A percentile compares a stretch with the other conserved stretches of the same genome.
Evolutionary conservation across 495 filamentous ascomycete species (phyloP).

Genomic region (Haplographium delicatum): DNA sequence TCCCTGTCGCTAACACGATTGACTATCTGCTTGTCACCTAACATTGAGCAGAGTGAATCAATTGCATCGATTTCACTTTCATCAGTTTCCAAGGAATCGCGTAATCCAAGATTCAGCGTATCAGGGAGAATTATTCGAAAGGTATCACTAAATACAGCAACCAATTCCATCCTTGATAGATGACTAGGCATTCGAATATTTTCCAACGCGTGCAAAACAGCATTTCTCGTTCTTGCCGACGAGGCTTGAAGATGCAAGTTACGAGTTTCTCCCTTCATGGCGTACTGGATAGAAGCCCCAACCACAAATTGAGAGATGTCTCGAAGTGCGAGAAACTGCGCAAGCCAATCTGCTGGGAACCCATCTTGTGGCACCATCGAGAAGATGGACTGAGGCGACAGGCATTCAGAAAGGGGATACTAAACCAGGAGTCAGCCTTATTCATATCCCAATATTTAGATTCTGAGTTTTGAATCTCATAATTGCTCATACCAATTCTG

Average conservation of each 20-base stretch:
- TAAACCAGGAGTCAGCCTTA: conserved; percentile 4
- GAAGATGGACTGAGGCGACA: conserved; percentile 23
- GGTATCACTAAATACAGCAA: conserved; percentile 26
- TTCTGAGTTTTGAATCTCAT: too few relatives aligned
- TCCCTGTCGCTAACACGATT: conserved; percentile 33
- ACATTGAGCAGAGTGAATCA: conserved; percentile 26
- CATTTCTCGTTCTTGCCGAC: conserved; percentile 32
- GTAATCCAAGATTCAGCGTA: conserved; percentile 22
- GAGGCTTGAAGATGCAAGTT: conserved; percentile 28
- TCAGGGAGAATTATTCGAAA: conserved; percentile 33
- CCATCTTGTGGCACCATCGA: conserved; percentile 24
- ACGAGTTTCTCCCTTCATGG: conserved; percentile 29
- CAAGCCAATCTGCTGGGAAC: conserved; percentile 25
- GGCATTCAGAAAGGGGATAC: conserved; percentile 22
- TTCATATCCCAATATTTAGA: too few relatives aligned
- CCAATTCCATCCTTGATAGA: conserved; percentile 25
- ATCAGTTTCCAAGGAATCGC: conserved; percentile 20
- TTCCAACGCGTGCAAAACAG: conserved; percentile 29
- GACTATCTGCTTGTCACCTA: conserved; percentile 28
- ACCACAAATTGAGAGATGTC: conserved; percentile 33
- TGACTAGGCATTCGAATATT: conserved; percentile 27
- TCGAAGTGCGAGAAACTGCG: conserved; percentile 31
- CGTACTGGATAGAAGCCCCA: conserved; percentile 33
- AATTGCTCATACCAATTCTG: conserved; percentile 26
- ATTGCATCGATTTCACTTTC: conserved; percentile 34